Evolutionary conservation across 2,329 filamentous ascomycete species (phyloP).

Genomic region (Arachnomyces sp.): DNA sequence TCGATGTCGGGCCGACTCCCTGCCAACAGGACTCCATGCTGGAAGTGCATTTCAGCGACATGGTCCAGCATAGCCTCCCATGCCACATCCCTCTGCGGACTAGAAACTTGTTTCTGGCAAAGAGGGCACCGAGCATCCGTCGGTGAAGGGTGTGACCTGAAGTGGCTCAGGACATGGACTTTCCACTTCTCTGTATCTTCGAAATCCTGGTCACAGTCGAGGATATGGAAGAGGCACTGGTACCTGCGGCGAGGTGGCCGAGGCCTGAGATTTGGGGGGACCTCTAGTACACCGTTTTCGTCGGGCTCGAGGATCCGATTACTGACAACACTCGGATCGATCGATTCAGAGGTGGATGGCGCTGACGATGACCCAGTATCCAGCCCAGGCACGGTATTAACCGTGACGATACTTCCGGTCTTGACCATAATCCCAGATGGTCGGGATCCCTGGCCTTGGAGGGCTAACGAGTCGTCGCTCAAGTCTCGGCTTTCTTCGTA

Average conservation of each 20-base stretch:
- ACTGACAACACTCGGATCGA: neutral
- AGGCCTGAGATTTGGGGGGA: neutral
- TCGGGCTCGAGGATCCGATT: neutral
- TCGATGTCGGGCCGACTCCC: constrained; percentile 35
- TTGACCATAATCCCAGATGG: too few species aligned
- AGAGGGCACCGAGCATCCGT: constrained; percentile 36
- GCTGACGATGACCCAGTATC: too few species aligned
- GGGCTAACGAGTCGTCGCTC: too few species aligned
- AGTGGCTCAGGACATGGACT: constrained; percentile 38
- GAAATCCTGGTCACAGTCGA: constrained; percentile 35
- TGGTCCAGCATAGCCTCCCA: constrained; percentile 38
- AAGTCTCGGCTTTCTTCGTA: too few species aligned
- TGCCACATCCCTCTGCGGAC: constrained; percentile 21
- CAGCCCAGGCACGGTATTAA: too few species aligned
- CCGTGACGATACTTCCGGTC: too few species aligned
- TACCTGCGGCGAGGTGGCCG: constrained; percentile 15
- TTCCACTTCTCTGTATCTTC: constrained; percentile 32
- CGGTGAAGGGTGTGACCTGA: constrained; percentile 33
- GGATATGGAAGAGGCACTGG: constrained; percentile 37
- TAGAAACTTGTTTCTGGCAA: constrained; percentile 23
- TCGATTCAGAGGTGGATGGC: too few species aligned
- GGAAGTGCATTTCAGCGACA: constrained; percentile 33
- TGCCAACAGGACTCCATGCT: constrained; percentile 32
- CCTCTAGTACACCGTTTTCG: neutral
- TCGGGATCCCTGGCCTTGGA: too few species aligned